A percentile compares a stretch with the other conserved stretches of the same genome.
Evolutionary conservation across 768 basidiomycete genomes (phyloP).

Genomic region (Phylloporus arenicola): DNA sequence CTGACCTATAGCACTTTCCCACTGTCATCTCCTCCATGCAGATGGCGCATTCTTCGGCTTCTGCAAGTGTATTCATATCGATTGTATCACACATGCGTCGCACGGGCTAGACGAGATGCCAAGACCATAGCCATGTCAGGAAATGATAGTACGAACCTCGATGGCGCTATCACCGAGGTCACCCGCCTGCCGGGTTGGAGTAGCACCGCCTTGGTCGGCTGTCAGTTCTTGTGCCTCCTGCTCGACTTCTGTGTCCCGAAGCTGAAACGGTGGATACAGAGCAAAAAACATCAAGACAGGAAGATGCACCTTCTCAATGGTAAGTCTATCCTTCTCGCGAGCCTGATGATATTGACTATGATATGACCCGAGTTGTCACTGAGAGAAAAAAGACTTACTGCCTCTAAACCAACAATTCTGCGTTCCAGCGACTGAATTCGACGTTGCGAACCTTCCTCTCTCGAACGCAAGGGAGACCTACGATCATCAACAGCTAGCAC

Average conservation of each 20-base stretch:
- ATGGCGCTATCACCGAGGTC: slow-evolving; percentile 10
- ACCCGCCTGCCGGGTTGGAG: background rate
- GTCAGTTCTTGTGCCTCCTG: slow-evolving; percentile 13
- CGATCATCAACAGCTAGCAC: background rate
- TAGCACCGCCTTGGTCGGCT: background rate
- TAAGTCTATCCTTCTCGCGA: slow-evolving; percentile 10
- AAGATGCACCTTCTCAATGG: slow-evolving; percentile 12
- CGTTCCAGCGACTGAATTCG: slow-evolving; percentile 11
- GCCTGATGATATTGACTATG: slow-evolving; percentile 3
- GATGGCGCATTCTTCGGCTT: slow-evolving; percentile 18
- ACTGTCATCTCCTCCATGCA: slow-evolving; percentile 16
- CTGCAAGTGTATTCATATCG: slow-evolving; percentile 19
- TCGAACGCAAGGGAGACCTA: background rate
- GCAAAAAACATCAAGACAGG: background rate
- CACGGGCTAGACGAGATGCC: slow-evolving; percentile 8
- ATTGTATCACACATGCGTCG: slow-evolving; percentile 12
- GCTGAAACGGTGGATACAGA: slow-evolving; percentile 4
- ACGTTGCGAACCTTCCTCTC: background rate
- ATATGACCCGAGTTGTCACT: background rate
- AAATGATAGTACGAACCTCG: slow-evolving; percentile 4
- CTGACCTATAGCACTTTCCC: slow-evolving; percentile 18
- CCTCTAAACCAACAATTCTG: background rate
- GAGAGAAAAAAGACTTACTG: background rate
- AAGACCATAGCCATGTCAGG: background rate
- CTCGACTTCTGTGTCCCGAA: slow-evolving; percentile 13